Base-by-base conservation (phyloP, 331 rosid species). In the Cucumis variabilis region DNA sequence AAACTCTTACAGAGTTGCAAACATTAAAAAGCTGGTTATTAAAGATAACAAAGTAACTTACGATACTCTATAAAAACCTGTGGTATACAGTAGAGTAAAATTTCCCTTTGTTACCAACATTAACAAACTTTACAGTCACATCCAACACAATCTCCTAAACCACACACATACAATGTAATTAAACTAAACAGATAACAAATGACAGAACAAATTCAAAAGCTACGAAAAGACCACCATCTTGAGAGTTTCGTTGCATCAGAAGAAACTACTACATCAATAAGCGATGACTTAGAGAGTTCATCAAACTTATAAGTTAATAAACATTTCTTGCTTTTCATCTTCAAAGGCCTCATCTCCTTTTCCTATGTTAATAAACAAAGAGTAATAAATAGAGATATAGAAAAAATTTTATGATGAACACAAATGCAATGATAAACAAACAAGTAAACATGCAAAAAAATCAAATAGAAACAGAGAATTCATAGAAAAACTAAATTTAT, bases 51-150 rank as follows among this genome's bases (percentile, higher is more conserved):
- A 20, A 27, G 51, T 8, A 87, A 91, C 99, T 91, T 90, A 95
- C 99, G 88, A 92, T 93, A 81, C 90, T 86, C 24, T 88, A 90
- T n/a, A n/a, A n/a, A n/a, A n/a, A n/a, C 90, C 87, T 93, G 89
- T 97, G 95, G 88, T 92, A 94, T 12, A 96, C 86, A 86, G 98
- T 92, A 90, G 98, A 97, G 84, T 96, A 96, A 90, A 95, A 93
- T 72, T 78, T 83, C 9, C 98, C 98, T 20, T 87, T 92, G 86
- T 91, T 95, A 24, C 98, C 93, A 3, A 88, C 90, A 89, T 90
- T 93, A 41, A 95, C 98, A 83, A 95, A 94, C 93, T 97, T 98
- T 98, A 95, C 94, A 53, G 93, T n/a, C 12, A 96, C 89, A 88
- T 97, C 98, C 90, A 97, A 78, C 78, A 93, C 98, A 72, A 92